Percentiles rank a stretch among this genome's conserved stretches.
Conservation (phyloP, 2,329 filamentous ascomycete species). For the Pezicula rhizophila region DNA sequence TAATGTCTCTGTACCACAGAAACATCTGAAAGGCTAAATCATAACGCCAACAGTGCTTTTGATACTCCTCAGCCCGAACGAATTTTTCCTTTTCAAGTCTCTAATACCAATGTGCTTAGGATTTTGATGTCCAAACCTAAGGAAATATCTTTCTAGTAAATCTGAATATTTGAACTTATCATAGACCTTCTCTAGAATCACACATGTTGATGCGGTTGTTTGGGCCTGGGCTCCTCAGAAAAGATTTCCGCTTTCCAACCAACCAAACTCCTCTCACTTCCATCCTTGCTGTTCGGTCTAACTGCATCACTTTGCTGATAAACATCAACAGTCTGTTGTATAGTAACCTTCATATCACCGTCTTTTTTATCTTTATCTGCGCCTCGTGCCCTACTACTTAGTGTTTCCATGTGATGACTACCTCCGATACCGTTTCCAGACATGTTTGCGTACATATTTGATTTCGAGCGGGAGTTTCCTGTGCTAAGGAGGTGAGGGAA, state of each 20-base stretch:
- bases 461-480: neutral
- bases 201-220: slow-evolving; percentile 45
- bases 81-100: too few relatives aligned
- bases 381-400: neutral
- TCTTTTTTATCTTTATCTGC: neutral
- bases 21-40: too few relatives aligned
- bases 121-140: too few relatives aligned
- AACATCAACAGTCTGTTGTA: neutral
- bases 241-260: slow-evolving; percentile 4
- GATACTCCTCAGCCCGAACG: too few relatives aligned
- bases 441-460: neutral
- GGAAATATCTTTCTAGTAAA: too few relatives aligned
- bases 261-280: slow-evolving; percentile 3
- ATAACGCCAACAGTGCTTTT: too few relatives aligned
- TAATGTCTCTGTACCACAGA: too few relatives aligned
- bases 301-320: neutral
- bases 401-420: neutral
- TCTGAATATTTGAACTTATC: too few relatives aligned
- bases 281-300: slow-evolving; percentile 14
- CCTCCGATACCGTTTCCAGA: neutral
- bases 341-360: neutral
- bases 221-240: slow-evolving; percentile 30
- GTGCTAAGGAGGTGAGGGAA: neutral
- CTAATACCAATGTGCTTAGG: too few relatives aligned
- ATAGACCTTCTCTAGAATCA: neutral